These are phyloP conservation scores for Niveomyces coronatus DNA, from an alignment of 2,329 filamentous ascomycete genomes.

Conservation along the genomic window DNA sequence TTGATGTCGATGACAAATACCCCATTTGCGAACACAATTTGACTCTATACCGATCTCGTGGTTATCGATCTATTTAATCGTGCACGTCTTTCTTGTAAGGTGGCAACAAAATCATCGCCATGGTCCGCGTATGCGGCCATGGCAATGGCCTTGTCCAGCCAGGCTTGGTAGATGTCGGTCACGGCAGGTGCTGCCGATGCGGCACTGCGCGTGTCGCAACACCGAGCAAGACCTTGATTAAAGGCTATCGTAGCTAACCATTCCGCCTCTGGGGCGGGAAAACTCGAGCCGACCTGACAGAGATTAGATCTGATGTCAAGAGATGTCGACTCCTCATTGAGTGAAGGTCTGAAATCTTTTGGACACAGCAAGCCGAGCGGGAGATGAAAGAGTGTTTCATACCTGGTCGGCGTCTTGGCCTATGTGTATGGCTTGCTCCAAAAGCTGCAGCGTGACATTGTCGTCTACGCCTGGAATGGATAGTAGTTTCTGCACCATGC, in stretches of 20 bases:
- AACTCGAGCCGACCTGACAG: conserved; percentile 33
- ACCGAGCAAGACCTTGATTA: conserved; percentile 62
- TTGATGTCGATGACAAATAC: too few species aligned
- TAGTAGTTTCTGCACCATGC: conserved; percentile 60
- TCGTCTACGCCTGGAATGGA: conserved; percentile 41
- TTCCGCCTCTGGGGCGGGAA: conserved; percentile 59
- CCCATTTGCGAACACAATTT: too few species aligned
- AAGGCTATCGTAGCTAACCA: conserved; percentile 64
- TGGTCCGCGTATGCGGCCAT: conserved; percentile 51
- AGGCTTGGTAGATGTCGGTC: conserved; percentile 44
- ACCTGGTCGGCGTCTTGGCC: conserved; percentile 41
- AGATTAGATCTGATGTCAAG: too few species aligned
- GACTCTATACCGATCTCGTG: too few species aligned
- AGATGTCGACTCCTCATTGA: too few species aligned
- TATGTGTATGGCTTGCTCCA: conserved; percentile 51
- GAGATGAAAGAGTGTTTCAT: conserved; percentile 12
- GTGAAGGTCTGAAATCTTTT: too few species aligned
- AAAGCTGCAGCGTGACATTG: conserved; percentile 44
- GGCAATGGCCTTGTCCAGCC: conserved; percentile 53
- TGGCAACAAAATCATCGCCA: conserved; percentile 32
- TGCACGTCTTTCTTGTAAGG: conserved; percentile 37
- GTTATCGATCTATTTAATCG: too few species aligned
- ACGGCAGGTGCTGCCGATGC: conserved; percentile 31
- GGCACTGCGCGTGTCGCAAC: too few species aligned
- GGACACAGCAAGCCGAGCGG: too few species aligned